Percentiles rank a stretch among this genome's conserved stretches.
Conservation (phyloP, 2,329 filamentous ascomycete genomes). For the Fusarium cicatricum region DNA sequence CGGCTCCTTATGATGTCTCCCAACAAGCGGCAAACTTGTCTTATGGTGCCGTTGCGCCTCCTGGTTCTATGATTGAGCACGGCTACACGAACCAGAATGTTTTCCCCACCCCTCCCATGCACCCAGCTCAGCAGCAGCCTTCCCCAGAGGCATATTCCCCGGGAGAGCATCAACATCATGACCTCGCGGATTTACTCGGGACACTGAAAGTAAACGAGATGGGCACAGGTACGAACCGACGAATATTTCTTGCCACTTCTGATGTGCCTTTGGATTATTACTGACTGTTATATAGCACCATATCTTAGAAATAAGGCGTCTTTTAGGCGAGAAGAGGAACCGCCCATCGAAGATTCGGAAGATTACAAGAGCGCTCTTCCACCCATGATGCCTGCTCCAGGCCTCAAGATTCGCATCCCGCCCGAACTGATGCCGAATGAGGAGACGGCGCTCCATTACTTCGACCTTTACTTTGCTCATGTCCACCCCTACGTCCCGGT, state of each 20-base stretch:
- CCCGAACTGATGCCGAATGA: constrained; percentile 93
- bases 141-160: constrained; percentile 63
- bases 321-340: constrained; percentile 63
- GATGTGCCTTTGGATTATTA: neutral
- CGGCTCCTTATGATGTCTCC: constrained; percentile 57
- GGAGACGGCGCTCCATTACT: constrained; percentile 81
- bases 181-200: constrained; percentile 82
- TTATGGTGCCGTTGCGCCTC: constrained; percentile 61
- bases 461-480: constrained; percentile 88
- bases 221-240: constrained; percentile 73
- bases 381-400: constrained; percentile 71
- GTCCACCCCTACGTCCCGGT: constrained; percentile 95
- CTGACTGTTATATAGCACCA: constrained; percentile 64
- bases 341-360: constrained; percentile 74
- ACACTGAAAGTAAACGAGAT: constrained; percentile 87
- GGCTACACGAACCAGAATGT: constrained; percentile 58
- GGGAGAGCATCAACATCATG: constrained; percentile 72
- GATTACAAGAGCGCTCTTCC: constrained; percentile 78
- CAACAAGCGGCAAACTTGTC: constrained; percentile 58
- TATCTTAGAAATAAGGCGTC: constrained; percentile 76
- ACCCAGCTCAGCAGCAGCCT: constrained; percentile 40
- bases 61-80: constrained; percentile 60
- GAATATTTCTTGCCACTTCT: no score
- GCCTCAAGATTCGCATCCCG: constrained; percentile 85
- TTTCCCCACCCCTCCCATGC: constrained; percentile 62